These are phyloP conservation scores for Cenchrus americanus DNA, from an alignment of 176 grass and related monocot species.

Conservation along the genomic window DNA sequence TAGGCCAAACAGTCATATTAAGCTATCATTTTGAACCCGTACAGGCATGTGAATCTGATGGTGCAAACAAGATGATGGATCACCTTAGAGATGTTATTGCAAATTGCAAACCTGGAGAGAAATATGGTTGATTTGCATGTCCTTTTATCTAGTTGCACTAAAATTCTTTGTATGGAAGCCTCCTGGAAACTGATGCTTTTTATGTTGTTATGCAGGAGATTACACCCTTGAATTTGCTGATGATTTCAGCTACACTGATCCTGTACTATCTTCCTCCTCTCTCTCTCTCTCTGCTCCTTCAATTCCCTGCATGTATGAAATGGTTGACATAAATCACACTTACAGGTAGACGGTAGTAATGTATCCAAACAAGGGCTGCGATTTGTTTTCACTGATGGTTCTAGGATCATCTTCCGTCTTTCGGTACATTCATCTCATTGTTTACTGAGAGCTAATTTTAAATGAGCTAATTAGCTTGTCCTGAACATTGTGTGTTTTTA, in stretches of 20 bases:
- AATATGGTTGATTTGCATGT: conserved; percentile 57
- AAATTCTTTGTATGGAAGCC: not conserved
- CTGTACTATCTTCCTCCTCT: conserved; percentile 33
- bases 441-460: not conserved
- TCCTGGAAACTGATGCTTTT: conserved; percentile 23
- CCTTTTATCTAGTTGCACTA: conserved; percentile 23
- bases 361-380: conserved; percentile 84
- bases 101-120: conserved; percentile 59
- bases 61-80: conserved; percentile 80
- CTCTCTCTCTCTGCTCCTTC: not conserved
- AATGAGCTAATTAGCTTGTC: not conserved
- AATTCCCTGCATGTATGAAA: not conserved
- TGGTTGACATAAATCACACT: conserved; percentile 17
- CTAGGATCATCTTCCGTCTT: conserved; percentile 87
- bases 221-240: conserved; percentile 83
- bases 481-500: not conserved
- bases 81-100: conserved; percentile 76
- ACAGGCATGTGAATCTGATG: conserved; percentile 74
- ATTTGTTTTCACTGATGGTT: conserved; percentile 87
- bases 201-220: conserved; percentile 50
- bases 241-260: conserved; percentile 91
- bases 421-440: conserved; percentile 50
- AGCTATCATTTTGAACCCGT: not conserved
- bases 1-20: not conserved
- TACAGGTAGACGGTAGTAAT: conserved; percentile 78